These are phyloP conservation scores for sorghum (Sorghum bicolor) DNA, from an alignment of 176 grass and related monocot species.

Conservation along the genomic window DNA sequence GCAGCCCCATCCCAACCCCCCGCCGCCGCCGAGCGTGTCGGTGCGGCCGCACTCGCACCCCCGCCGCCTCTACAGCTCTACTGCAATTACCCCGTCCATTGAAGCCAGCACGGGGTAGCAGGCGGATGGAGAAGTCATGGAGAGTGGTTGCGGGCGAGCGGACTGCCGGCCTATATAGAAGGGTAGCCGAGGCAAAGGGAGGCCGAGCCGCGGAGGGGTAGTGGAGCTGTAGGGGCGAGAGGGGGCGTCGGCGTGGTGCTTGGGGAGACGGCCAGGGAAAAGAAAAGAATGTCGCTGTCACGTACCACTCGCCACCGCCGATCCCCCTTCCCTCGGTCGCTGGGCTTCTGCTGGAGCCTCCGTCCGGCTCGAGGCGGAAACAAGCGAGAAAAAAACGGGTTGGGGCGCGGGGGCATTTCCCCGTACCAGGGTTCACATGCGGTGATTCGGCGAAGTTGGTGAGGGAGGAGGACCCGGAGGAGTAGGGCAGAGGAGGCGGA, in stretches of 20 bases:
- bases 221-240: neutral
- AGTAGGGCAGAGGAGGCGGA: neutral
- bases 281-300: conserved; percentile 64
- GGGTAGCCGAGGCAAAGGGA: neutral
- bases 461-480: neutral
- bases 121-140: neutral
- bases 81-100: neutral
- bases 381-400: too few relatives aligned
- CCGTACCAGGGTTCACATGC: neutral
- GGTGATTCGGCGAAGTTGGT: neutral
- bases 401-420: neutral
- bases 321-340: too few relatives aligned
- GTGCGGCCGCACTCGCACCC: neutral
- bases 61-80: neutral
- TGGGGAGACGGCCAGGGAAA: conserved; percentile 9
- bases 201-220: neutral
- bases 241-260: neutral
- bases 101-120: neutral
- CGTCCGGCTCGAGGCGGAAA: neutral
- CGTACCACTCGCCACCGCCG: neutral
- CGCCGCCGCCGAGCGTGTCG: neutral
- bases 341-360: too few relatives aligned
- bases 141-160: neutral
- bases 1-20: conserved; percentile 60
- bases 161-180: neutral